Conservation (phyloP, 2,329 filamentous ascomycete species). For the Ophiostoma piceae region DNA sequence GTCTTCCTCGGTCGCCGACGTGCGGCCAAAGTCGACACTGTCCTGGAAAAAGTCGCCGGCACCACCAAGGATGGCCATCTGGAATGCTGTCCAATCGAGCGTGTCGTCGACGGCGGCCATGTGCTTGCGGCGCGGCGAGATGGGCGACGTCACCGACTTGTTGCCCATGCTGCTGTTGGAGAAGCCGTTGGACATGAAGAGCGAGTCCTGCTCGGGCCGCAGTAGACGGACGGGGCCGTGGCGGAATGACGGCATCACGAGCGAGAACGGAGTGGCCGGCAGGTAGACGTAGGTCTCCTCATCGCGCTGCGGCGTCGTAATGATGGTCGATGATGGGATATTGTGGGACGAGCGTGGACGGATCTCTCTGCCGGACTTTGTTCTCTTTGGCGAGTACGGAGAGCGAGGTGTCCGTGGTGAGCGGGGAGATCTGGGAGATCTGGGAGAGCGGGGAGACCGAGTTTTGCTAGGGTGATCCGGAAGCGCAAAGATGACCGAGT, state of each 20-base stretch:
- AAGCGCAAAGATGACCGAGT: constrained; percentile 12
- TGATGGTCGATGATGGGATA: constrained; percentile 17
- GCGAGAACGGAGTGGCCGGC: constrained; percentile 45
- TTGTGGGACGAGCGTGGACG: background rate
- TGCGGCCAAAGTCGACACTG: constrained; percentile 38
- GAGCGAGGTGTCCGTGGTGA: background rate
- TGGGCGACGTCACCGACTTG: background rate
- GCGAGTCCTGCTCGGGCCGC: constrained; percentile 36
- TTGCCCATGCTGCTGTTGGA: background rate
- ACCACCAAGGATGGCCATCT: constrained; percentile 58
- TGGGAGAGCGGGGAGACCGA: background rate
- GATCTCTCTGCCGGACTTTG: background rate
- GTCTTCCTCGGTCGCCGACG: constrained; percentile 38
- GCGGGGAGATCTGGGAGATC: background rate
- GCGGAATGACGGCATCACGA: constrained; percentile 45
- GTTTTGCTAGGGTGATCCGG: background rate
- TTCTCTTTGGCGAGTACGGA: background rate
- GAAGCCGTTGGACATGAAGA: background rate
- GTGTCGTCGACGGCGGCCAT: constrained; percentile 41
- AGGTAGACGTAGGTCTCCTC: constrained; percentile 41
- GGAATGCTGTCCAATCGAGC: constrained; percentile 60
- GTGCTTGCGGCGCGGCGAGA: constrained; percentile 13
- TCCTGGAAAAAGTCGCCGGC: constrained; percentile 49
- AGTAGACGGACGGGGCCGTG: constrained; percentile 53
- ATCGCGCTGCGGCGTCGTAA: constrained; percentile 19